Percentiles rank a stretch among this genome's conserved stretches.
phyloP scores from a whole-genome alignment of 164 flowering plant species.

The Umbellularia californica region DNA sequence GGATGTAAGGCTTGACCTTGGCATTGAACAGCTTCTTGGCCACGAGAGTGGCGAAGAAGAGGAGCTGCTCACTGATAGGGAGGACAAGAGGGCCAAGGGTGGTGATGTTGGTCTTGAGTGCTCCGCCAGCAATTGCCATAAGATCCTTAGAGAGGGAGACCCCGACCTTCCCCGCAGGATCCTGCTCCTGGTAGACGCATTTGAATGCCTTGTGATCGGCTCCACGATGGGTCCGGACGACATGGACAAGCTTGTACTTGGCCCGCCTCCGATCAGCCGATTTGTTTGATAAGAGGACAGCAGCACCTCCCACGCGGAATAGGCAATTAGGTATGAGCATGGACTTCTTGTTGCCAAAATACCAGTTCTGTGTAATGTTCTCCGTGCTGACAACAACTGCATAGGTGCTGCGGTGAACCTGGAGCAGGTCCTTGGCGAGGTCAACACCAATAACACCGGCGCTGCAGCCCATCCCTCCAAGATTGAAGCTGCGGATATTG shows the following conservation, averaged over 20 bases:
- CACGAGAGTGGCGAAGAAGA: conserved; percentile 56
- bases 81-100: conserved; percentile 73
- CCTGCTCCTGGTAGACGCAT: conserved; percentile 81
- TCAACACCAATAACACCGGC: conserved; percentile 77
- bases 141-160: conserved; percentile 73
- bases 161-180: conserved; percentile 57
- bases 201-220: conserved; percentile 66
- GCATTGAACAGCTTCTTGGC: conserved; percentile 45
- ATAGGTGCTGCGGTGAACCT: conserved; percentile 60
- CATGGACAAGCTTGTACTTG: conserved; percentile 69
- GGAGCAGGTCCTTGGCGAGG: conserved; percentile 67
- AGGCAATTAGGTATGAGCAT: conserved; percentile 80
- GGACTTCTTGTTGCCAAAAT: conserved; percentile 70
- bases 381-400: conserved; percentile 85
- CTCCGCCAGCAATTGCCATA: conserved; percentile 73
- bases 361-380: conserved; percentile 82
- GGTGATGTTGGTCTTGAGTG: conserved; percentile 72
- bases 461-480: conserved; percentile 89
- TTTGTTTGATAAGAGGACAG: conserved; percentile 62
- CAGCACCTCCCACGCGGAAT: conserved; percentile 77
- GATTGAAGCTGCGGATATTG: conserved; percentile 52
- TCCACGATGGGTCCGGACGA: conserved; percentile 70
- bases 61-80: conserved; percentile 70
- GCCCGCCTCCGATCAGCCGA: conserved; percentile 39
- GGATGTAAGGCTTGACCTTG: conserved; percentile 74